Percentiles rank a stretch among this genome's conserved stretches.
These are phyloP conservation scores for Saksenaea vasiformis DNA, from an alignment of 371 early-diverging fungal species.

Conservation along the genomic window DNA sequence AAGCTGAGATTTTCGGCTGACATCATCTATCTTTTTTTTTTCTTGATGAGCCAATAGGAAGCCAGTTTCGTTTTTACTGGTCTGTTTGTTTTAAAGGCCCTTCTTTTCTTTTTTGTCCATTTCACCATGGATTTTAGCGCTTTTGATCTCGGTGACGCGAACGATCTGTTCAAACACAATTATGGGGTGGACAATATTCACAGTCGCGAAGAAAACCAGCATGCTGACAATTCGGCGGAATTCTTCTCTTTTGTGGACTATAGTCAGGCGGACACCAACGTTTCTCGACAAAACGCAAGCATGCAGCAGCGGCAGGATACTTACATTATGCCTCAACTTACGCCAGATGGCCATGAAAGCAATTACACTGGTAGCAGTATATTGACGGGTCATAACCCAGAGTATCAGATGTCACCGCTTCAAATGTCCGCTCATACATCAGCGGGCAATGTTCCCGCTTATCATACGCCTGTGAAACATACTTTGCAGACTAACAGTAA, in stretches of 20 bases:
- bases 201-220: constrained; percentile 6
- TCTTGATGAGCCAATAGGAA: no score
- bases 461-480: constrained; percentile 33
- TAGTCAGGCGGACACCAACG: constrained; percentile 5
- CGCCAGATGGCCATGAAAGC: constrained; percentile 35
- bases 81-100: not conserved
- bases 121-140: constrained; percentile 29
- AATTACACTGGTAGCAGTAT: constrained; percentile 38
- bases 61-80: no score
- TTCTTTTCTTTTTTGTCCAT: not conserved
- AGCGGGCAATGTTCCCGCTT: constrained; percentile 5
- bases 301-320: not conserved
- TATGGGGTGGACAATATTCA: not conserved
- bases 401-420: constrained; percentile 45
- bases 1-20: not conserved
- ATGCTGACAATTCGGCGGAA: constrained; percentile 15
- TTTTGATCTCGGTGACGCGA: constrained; percentile 24
- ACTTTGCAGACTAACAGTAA: not conserved
- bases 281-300: not conserved
- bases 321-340: constrained; percentile 28
- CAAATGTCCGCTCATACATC: constrained; percentile 27
- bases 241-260: constrained; percentile 35
- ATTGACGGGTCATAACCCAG: constrained; percentile 42
- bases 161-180: constrained; percentile 21
- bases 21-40: no score